Percentiles rank a stretch among this genome's conserved stretches.
phyloP scores from a whole-genome alignment of 495 filamentous ascomycete species.

The Coniosporium apollinis region DNA sequence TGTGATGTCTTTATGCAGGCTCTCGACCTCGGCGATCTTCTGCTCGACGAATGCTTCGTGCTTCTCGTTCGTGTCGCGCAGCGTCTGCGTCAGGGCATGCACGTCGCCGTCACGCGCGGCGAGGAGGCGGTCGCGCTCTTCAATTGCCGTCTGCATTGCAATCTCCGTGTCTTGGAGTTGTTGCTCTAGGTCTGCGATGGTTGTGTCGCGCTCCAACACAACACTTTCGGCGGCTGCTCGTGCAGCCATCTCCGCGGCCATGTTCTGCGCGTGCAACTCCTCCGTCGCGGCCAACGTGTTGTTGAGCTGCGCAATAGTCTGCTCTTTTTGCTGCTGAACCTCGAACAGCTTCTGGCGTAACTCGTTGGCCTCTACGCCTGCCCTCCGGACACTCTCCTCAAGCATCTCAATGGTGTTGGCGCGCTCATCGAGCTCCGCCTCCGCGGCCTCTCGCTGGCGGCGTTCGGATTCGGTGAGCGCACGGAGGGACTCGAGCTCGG shows the following conservation, averaged over 20 bases:
- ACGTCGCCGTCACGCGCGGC: slow-evolving; percentile 2
- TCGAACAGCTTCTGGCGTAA: slow-evolving; percentile 22
- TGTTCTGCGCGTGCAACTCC: slow-evolving; percentile 8
- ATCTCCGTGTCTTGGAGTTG: slow-evolving; percentile 8
- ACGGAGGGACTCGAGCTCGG: slow-evolving; percentile 11
- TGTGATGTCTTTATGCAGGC: not conserved
- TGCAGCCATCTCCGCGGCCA: slow-evolving; percentile 8
- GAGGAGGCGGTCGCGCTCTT: slow-evolving; percentile 7
- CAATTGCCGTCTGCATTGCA: slow-evolving; percentile 4
- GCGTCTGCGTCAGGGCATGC: slow-evolving; percentile 2
- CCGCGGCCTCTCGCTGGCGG: slow-evolving; percentile 18
- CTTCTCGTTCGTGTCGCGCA: not conserved
- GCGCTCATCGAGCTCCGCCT: slow-evolving; percentile 15
- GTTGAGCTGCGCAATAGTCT: slow-evolving; percentile 12
- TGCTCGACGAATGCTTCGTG: slow-evolving; percentile 2
- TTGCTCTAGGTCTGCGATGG: slow-evolving; percentile 8
- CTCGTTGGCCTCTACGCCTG: slow-evolving; percentile 21
- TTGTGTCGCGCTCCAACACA: slow-evolving; percentile 6
- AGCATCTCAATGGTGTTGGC: slow-evolving; percentile 14
- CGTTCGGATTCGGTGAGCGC: slow-evolving; percentile 13
- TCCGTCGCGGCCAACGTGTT: slow-evolving; percentile 8
- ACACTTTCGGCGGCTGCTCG: slow-evolving; percentile 12
- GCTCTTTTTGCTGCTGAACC: slow-evolving; percentile 16
- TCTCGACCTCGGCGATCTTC: not conserved
- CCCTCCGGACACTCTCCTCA: slow-evolving; percentile 11